phyloP scores from a whole-genome alignment of 352 stramenopile species.

The Hyaloperonospora brassicae region DNA sequence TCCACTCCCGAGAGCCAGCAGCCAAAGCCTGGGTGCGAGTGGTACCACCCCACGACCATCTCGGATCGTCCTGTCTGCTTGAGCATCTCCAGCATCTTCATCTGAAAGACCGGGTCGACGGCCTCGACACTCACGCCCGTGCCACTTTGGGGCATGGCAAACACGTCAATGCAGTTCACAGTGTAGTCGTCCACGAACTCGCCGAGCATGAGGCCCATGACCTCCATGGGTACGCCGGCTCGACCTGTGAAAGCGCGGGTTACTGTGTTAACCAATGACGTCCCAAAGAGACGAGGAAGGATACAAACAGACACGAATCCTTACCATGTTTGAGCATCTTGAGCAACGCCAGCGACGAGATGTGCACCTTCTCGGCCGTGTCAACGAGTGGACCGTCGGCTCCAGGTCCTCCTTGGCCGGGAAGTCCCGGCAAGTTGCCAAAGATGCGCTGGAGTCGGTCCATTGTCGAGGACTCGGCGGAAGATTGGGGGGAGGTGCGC shows the following conservation, averaged over 20 bases:
- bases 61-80: conserved; percentile 95
- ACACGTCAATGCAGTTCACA: conserved; percentile 99
- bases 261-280: neutral
- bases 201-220: conserved; percentile 99
- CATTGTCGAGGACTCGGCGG: conserved; percentile 27
- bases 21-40: conserved; percentile 99
- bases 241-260: conserved; percentile 37
- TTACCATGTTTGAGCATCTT: conserved; percentile 99
- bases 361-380: conserved; percentile 98
- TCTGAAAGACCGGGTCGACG: conserved; percentile 99
- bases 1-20: conserved; percentile 99
- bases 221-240: conserved; percentile 99
- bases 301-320: conserved; percentile 6
- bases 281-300: conserved; percentile 3
- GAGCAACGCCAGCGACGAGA: conserved; percentile 96
- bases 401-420: conserved; percentile 57
- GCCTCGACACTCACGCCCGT: conserved; percentile 94
- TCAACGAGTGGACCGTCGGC: conserved; percentile 91
- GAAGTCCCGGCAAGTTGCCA: conserved; percentile 72
- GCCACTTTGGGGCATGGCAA: conserved; percentile 98
- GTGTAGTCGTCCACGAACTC: conserved; percentile 99
- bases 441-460: conserved; percentile 83
- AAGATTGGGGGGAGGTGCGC: too few relatives aligned
- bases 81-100: conserved; percentile 99
- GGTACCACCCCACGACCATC: conserved; percentile 98